Conservation (phyloP, 129 eudicot genomes). For the Helianthus tuberosus region DNA sequence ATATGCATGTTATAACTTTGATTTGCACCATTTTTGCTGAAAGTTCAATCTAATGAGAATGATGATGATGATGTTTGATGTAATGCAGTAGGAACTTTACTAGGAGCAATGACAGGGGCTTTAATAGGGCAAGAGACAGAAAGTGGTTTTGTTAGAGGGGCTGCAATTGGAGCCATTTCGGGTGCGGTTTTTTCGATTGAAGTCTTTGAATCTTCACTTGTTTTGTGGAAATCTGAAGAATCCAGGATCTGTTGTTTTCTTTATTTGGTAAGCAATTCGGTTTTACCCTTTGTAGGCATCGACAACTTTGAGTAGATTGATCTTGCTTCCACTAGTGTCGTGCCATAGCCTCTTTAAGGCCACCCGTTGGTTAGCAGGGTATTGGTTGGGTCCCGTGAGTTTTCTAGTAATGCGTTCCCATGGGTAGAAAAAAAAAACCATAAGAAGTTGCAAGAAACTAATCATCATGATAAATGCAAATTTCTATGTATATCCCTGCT, state of each 20-base stretch:
- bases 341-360: too few species aligned
- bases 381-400: too few species aligned
- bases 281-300: conserved; percentile 17
- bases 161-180: conserved; percentile 97
- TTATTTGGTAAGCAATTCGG: conserved; percentile 61
- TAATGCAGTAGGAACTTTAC: conserved; percentile 81
- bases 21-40: conserved; percentile 1
- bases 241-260: conserved; percentile 84
- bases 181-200: conserved; percentile 98
- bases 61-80: conserved; percentile 16
- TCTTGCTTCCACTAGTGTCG: background rate
- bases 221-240: conserved; percentile 90
- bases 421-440: background rate
- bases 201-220: conserved; percentile 83
- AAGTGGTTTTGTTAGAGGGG: conserved; percentile 92
- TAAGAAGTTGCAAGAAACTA: conserved; percentile 3
- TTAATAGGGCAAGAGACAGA: conserved; percentile 95
- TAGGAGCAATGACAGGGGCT: conserved; percentile 96
- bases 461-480: background rate
- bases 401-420: too few species aligned
- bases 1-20: too few species aligned
- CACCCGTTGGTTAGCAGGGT: too few species aligned
- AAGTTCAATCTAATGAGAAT: conserved; percentile 1
- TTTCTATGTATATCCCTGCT: background rate
- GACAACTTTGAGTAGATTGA: conserved; percentile 3